Base-by-base conservation (phyloP, 345 rosid species). In the Aquilaria malaccensis region DNA sequence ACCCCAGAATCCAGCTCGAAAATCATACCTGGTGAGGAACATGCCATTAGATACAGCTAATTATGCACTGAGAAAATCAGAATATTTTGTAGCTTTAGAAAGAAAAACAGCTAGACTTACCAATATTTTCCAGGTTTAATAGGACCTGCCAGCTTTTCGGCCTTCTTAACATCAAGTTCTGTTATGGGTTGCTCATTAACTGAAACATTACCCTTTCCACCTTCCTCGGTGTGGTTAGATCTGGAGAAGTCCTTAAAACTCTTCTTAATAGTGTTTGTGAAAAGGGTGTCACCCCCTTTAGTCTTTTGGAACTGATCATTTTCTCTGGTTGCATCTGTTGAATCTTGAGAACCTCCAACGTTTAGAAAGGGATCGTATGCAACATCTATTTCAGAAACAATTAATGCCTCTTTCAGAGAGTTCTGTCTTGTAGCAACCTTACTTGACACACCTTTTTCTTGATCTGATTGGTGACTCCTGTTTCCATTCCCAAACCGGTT, bases 1-100 rank as follows among this genome's bases (percentile, higher is more conserved):
- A 54, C 96, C 95, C 96, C 96, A 89, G 59, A 89, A 89, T 13
- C 96, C 95, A 60, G 86, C 91, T 67, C 75, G 79, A 61, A 48
- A 81, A 69, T 89, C 96, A 60, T 89, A 89, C 96, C 96, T 89
- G 63, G 65, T 47, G 13, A 56, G 30, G 56, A 14, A 2, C 52
- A 64, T 43, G 2, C 13, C 29, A 2, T 48, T 37, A 37, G 43
- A 37, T 5, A 37, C 43, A 37, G 43, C 43, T 9, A 37, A 3
- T 5, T n/a, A 61, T 43, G 45, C 45, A 30, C 65, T 30, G 9
- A 45, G 33, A 2, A 37, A 13, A 30, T 0, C 14, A 41, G 5
- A 32, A 30, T 10, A 60, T 13, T 56, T 0, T 30, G 65, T 30
- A 50, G 55, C 50, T 54, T 15, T 51, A 56, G 52, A 52, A 52